These are phyloP conservation scores for Xylariaceae sp. DNA, from an alignment of 2,329 filamentous ascomycete species.

Conservation along the genomic window DNA sequence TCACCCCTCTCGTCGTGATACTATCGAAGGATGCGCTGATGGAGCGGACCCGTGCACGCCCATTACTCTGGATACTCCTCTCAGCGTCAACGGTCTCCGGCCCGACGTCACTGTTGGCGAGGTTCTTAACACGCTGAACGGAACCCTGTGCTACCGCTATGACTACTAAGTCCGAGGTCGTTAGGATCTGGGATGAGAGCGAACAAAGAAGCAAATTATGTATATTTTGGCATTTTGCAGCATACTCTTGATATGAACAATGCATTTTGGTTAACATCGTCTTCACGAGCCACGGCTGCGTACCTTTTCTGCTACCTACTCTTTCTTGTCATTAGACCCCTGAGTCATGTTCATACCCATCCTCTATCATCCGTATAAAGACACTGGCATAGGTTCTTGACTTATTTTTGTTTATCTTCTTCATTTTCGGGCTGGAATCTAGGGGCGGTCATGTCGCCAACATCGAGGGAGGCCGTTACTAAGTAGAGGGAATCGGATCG, in stretches of 20 bases:
- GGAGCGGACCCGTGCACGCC: slow-evolving; percentile 26
- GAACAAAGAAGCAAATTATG: not conserved
- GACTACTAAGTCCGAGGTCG: slow-evolving; percentile 23
- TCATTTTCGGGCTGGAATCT: too few species aligned
- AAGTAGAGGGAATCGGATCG: too few species aligned
- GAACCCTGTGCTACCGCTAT: slow-evolving; percentile 32
- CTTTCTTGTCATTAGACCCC: not conserved
- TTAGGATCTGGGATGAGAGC: not conserved
- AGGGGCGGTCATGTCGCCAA: too few species aligned
- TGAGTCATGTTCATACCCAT: too few species aligned
- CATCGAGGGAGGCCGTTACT: too few species aligned
- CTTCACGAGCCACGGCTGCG: slow-evolving; percentile 1
- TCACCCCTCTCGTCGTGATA: slow-evolving; percentile 25
- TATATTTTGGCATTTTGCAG: slow-evolving; percentile 7
- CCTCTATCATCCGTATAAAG: too few species aligned
- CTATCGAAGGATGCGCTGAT: slow-evolving; percentile 30
- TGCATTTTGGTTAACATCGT: slow-evolving; percentile 1
- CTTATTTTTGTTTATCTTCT: too few species aligned
- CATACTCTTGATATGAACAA: not conserved
- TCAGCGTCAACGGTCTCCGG: slow-evolving; percentile 27
- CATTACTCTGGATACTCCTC: slow-evolving; percentile 26
- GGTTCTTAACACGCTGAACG: slow-evolving; percentile 29
- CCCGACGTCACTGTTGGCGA: slow-evolving; percentile 26
- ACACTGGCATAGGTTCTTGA: too few species aligned
- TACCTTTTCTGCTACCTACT: not conserved